Evolutionary conservation across 2,329 filamentous ascomycete genomes (phyloP).

Genomic region (Apiospora kogelbergensis): DNA sequence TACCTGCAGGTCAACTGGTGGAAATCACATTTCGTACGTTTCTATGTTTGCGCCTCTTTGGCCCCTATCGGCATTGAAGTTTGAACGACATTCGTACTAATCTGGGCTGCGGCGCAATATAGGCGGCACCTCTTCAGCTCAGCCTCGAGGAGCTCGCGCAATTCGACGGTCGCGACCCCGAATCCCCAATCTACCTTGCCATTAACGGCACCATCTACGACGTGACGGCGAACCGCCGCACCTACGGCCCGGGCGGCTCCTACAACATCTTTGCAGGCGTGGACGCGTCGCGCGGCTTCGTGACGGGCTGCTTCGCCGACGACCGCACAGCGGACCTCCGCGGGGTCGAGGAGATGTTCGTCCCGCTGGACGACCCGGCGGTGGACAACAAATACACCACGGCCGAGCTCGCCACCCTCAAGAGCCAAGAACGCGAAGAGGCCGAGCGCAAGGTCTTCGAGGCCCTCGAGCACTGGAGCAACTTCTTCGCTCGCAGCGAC

Average conservation of each 20-base stretch:
- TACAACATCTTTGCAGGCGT: conserved; percentile 86
- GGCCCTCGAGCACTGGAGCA: conserved; percentile 76
- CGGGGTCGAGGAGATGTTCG: conserved; percentile 83
- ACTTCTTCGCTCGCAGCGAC: conserved; percentile 76
- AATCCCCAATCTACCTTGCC: conserved; percentile 82
- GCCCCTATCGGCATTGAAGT: neutral
- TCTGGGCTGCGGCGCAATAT: conserved; percentile 25
- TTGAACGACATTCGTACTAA: neutral
- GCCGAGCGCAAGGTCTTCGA: conserved; percentile 66
- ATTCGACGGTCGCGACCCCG: conserved; percentile 76
- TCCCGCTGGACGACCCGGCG: conserved; percentile 62
- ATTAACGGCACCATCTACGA: conserved; percentile 88
- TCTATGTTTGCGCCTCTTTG: neutral
- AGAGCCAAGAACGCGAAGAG: conserved; percentile 64
- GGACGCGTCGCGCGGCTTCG: conserved; percentile 84
- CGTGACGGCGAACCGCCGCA: conserved; percentile 65
- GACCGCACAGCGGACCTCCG: conserved; percentile 83
- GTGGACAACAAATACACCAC: conserved; percentile 60
- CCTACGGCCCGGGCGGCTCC: conserved; percentile 81
- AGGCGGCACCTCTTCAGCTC: conserved; percentile 64
- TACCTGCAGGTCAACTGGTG: conserved; percentile 60
- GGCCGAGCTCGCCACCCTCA: conserved; percentile 51
- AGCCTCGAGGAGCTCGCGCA: conserved; percentile 71
- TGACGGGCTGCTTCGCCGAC: conserved; percentile 88
- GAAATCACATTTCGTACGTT: conserved; percentile 59